Conservation (phyloP, 1,139 yeast genomes). For the Barnettozyma hawaiiensis region DNA sequence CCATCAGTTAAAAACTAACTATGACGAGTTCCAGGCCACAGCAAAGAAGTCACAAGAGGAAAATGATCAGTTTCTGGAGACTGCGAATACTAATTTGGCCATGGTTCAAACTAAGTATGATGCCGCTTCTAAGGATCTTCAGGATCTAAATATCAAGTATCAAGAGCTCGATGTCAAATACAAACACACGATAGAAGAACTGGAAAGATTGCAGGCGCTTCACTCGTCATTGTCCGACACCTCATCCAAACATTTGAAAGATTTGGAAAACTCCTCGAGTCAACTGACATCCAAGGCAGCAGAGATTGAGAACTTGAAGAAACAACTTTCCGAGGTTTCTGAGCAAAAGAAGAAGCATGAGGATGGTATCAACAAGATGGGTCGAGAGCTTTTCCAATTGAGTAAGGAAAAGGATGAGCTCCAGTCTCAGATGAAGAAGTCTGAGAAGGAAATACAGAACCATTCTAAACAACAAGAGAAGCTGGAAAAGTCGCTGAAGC, state of each 20-base stretch:
- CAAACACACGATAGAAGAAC: conserved; percentile 7
- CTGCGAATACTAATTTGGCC: conserved; percentile 10
- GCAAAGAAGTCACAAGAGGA: conserved; percentile 18
- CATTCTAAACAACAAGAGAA: conserved; percentile 27
- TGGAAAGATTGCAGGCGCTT: conserved; percentile 20
- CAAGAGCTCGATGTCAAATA: conserved; percentile 9
- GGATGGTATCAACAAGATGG: conserved; percentile 87
- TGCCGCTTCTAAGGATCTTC: conserved; percentile 19
- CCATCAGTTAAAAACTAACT: conserved; percentile 29
- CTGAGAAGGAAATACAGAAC: conserved; percentile 36
- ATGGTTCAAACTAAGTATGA: conserved; percentile 13
- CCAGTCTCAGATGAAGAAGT: conserved; percentile 39
- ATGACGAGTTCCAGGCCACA: conserved; percentile 32
- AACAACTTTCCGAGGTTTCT: conserved; percentile 35
- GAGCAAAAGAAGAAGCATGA: conserved; percentile 66
- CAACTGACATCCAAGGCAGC: conserved; percentile 28
- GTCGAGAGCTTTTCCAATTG: conserved; percentile 67
- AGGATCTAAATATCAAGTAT: conserved; percentile 11
- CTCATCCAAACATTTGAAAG: conserved; percentile 11
- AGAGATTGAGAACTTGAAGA: conserved; percentile 34
- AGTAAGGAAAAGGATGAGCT: conserved; percentile 53
- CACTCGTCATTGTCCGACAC: conserved; percentile 29
- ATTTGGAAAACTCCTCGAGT: conserved; percentile 9
- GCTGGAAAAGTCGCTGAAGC: conserved; percentile 25
- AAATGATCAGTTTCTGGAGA: conserved; percentile 8